Conservation (phyloP, 192 early-diverging fungal species). For the Lobosporangium transversale region DNA sequence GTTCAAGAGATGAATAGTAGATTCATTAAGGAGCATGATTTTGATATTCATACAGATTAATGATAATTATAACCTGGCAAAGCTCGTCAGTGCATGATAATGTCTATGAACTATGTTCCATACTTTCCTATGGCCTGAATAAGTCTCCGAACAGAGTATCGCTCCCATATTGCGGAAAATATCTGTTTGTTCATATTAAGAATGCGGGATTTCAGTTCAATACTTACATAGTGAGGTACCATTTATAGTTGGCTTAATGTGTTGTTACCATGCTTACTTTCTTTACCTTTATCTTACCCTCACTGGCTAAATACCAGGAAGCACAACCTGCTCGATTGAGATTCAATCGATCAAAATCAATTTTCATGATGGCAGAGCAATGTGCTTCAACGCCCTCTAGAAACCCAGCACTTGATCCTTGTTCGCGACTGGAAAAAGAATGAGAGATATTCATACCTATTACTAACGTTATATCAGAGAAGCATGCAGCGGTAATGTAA, state of each 20-base stretch:
- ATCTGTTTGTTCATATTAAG: too few relatives aligned
- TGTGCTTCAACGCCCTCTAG: conserved; percentile 40
- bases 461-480: background rate
- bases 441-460: too few relatives aligned
- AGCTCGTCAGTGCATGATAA: too few relatives aligned
- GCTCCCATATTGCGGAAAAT: conserved; percentile 18
- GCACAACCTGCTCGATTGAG: conserved; percentile 32
- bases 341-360: conserved; percentile 36
- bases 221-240: background rate
- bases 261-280: background rate
- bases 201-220: too few relatives aligned
- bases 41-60: too few relatives aligned
- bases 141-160: conserved; percentile 13
- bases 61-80: too few relatives aligned
- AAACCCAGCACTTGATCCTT: conserved; percentile 9
- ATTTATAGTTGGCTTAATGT: background rate
- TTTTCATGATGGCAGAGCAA: conserved; percentile 30
- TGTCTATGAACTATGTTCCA: conserved; percentile 5
- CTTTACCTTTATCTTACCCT: conserved; percentile 45
- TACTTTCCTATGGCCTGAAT: conserved; percentile 12
- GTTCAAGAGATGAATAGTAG: background rate
- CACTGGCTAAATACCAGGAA: conserved; percentile 43
- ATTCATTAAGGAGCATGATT: too few relatives aligned
- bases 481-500: background rate
- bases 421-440: conserved; percentile 9